Evolutionary conservation across 2,329 filamentous ascomycete genomes (phyloP).

Genomic region (Aspergillus tubingensis): DNA sequence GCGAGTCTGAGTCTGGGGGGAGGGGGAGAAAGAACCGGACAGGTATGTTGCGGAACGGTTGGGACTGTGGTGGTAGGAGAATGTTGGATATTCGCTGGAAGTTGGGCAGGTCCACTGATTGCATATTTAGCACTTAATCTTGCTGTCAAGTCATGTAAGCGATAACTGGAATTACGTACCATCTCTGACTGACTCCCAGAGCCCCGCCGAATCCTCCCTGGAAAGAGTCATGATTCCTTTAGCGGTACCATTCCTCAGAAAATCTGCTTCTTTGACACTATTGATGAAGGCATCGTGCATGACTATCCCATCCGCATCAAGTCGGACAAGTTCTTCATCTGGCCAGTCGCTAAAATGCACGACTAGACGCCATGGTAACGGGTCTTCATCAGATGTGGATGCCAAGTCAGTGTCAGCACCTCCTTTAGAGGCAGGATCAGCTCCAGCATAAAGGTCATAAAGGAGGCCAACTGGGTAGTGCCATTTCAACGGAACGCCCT

Average conservation of each 20-base stretch:
- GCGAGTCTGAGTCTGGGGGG: conserved; percentile 54
- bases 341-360: conserved; percentile 64
- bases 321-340: conserved; percentile 58
- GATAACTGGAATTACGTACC: conserved; percentile 49
- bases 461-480: conserved; percentile 70
- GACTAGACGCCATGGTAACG: conserved; percentile 64
- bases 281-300: conserved; percentile 69
- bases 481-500: conserved; percentile 70
- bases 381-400: conserved; percentile 16
- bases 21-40: conserved; percentile 82
- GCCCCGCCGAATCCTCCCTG: conserved; percentile 75
- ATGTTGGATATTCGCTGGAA: conserved; percentile 78
- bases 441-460: conserved; percentile 68
- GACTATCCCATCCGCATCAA: conserved; percentile 57
- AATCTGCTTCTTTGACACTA: conserved; percentile 79
- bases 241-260: conserved; percentile 81
- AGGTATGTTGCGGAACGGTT: conserved; percentile 78
- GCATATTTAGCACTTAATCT: background rate
- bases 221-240: conserved; percentile 88
- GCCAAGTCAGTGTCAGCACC: conserved; percentile 21
- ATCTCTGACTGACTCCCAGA: conserved; percentile 79
- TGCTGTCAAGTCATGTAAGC: background rate
- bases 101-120: conserved; percentile 67
- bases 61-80: conserved; percentile 67
- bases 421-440: conserved; percentile 45